These are phyloP conservation scores for Goffeauzyma gilvescens DNA, from an alignment of 768 basidiomycete genomes.

Conservation along the genomic window DNA sequence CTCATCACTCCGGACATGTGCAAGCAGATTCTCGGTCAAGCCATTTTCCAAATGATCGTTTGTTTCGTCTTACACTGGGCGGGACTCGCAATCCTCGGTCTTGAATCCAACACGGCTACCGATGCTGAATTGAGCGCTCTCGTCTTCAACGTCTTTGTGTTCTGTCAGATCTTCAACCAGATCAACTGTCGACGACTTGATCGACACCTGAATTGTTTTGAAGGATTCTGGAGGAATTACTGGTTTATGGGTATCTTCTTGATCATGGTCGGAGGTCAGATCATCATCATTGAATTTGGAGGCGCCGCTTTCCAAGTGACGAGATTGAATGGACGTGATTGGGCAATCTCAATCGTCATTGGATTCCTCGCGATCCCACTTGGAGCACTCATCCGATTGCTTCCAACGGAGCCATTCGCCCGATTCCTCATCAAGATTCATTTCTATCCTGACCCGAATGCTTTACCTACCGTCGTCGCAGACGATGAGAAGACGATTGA, in stretches of 20 bases:
- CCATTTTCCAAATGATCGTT: conserved; percentile 61
- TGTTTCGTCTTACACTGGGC: conserved; percentile 79
- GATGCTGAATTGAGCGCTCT: conserved; percentile 51
- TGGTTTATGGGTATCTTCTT: conserved; percentile 71
- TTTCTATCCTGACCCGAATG: conserved; percentile 46
- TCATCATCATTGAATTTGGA: conserved; percentile 77
- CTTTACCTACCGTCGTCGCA: conserved; percentile 45
- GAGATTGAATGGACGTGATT: conserved; percentile 57
- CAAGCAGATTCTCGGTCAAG: conserved; percentile 85
- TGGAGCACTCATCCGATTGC: conserved; percentile 55
- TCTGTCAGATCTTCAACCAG: conserved; percentile 91
- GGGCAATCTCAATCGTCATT: conserved; percentile 79
- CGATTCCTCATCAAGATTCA: conserved; percentile 40
- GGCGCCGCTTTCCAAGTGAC: conserved; percentile 81
- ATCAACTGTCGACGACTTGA: conserved; percentile 79
- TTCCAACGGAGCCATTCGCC: conserved; percentile 67
- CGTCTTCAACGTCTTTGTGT: conserved; percentile 96
- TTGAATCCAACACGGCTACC: conserved; percentile 18
- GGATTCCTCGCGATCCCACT: conserved; percentile 75
- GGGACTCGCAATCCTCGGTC: conserved; percentile 49
- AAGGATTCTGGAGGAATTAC: conserved; percentile 55
- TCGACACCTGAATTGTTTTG: conserved; percentile 68
- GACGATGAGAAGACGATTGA: conserved; percentile 42
- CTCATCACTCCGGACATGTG: conserved; percentile 86
- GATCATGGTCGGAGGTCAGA: conserved; percentile 70